Base-by-base conservation (phyloP, 768 basidiomycete genomes). In the Pulveroboletus sp. region DNA sequence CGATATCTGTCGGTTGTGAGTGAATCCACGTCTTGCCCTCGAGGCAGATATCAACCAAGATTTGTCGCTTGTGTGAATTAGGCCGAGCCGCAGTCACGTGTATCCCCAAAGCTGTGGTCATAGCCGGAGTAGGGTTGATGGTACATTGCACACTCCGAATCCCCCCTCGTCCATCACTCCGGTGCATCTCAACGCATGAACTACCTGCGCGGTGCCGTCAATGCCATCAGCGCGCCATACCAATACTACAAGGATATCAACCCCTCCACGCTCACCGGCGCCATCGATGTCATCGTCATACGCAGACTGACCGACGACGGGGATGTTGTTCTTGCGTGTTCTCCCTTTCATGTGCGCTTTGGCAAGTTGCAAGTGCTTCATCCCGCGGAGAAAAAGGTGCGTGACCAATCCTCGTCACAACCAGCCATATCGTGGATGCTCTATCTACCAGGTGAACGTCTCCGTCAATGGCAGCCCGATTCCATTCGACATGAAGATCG, bases 241-340 rank as follows among this genome's bases (percentile, higher is more conserved):
- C 86, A 89, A 53, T 93, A 92, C 73, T 93, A 93, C 77, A 88
- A 83, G 68, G 89, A 90, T 50, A 89, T 96, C 55, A 99, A 99
- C 61, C 93, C 96, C 0, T 86, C 95, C 0, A 99, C 96, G 0
- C 81, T 99, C 50, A 96, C 94, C 5, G 95, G 96, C 39, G 96
- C 96, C 39, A 96, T 98, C 78, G 95, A 99, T 77, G 91, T 99
- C 69, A 93, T 99, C 62, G 95, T 98, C 57, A 82, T 99, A 41
- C 82, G 86, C 55, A 81, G 86, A 41, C 83, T 81, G 21, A 72
- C 79, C n/a, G 74, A 76, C 57, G 72, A 77, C 55, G 82, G 84
- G 47, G 78, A 75, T 40, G 75, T 74, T 28, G 85, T 84, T 60
- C 80, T 96, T 14, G 86, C 81, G 1, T 96, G 93, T 65, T 93